Evolutionary conservation across 2,329 filamentous ascomycete species (phyloP).

Genomic region (Phialemonium atrogriseum): DNA sequence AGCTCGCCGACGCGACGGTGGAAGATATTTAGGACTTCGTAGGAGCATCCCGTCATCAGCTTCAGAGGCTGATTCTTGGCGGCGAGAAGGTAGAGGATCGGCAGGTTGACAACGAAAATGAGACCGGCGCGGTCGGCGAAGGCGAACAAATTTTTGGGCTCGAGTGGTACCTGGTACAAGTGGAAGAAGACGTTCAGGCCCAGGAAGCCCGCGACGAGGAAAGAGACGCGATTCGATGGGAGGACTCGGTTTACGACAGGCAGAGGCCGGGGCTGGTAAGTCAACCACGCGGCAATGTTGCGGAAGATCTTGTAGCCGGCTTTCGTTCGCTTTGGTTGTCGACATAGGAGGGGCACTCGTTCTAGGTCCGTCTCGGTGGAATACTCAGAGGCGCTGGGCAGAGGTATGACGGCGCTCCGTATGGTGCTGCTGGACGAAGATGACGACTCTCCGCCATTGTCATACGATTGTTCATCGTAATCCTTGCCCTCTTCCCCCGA

Average conservation of each 20-base stretch:
- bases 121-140: slow-evolving; percentile 50
- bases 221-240: slow-evolving; percentile 46
- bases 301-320: neutral
- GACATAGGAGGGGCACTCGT: slow-evolving; percentile 22
- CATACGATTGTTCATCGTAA: slow-evolving; percentile 3
- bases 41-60: slow-evolving; percentile 53
- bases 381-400: slow-evolving; percentile 14
- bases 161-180: slow-evolving; percentile 40
- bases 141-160: slow-evolving; percentile 42
- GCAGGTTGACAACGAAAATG: slow-evolving; percentile 40
- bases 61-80: slow-evolving; percentile 60
- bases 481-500: slow-evolving; percentile 2
- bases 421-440: slow-evolving; percentile 27
- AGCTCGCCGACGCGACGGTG: slow-evolving; percentile 56
- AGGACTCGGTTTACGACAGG: slow-evolving; percentile 48
- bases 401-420: slow-evolving; percentile 15
- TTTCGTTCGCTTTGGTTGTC: neutral
- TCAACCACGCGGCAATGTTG: slow-evolving; percentile 24
- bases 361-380: slow-evolving; percentile 21
- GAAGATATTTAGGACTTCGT: slow-evolving; percentile 58
- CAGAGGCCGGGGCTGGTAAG: slow-evolving; percentile 49
- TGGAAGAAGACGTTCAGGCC: slow-evolving; percentile 50
- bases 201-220: slow-evolving; percentile 43
- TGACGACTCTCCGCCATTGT: slow-evolving; percentile 10
- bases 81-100: slow-evolving; percentile 51